Evolutionary conservation across 805 yeast genomes (phyloP).

Genomic region (Myxozyma kluyveri): DNA sequence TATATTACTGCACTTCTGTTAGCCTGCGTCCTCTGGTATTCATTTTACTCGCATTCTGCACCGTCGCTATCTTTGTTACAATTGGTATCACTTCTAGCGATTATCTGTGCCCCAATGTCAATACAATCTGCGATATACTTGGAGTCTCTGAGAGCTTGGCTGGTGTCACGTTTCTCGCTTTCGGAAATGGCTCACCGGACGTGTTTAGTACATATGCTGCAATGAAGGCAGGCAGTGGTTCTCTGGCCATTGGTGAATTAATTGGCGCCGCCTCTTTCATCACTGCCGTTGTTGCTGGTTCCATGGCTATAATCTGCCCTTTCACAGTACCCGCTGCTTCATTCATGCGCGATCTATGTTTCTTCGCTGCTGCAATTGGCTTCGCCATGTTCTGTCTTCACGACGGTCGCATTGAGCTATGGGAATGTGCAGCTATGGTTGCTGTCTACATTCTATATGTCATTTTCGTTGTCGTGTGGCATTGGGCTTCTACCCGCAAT

Average conservation of each 20-base stretch:
- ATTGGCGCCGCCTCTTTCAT: conserved; percentile 86
- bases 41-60: conserved; percentile 31
- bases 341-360: conserved; percentile 60
- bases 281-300: conserved; percentile 74
- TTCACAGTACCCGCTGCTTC: conserved; percentile 48
- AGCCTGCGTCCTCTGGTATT: conserved; percentile 18
- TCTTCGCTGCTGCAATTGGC: conserved; percentile 53
- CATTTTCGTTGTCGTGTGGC: conserved; percentile 46
- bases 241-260: conserved; percentile 86
- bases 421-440: conserved; percentile 60
- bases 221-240: conserved; percentile 63
- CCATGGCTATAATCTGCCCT: conserved; percentile 68
- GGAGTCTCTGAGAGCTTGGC: conserved; percentile 65
- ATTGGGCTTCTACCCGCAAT: conserved; percentile 39
- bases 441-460: conserved; percentile 60
- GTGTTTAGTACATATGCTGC: conserved; percentile 82
- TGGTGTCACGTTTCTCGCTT: conserved; percentile 82
- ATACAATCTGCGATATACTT: conserved; percentile 58
- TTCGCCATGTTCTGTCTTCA: conserved; percentile 44
- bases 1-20: conserved; percentile 29
- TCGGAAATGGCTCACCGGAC: conserved; percentile 93
- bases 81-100: conserved; percentile 82
- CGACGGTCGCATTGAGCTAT: conserved; percentile 54
- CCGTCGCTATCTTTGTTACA: conserved; percentile 52
- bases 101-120: conserved; percentile 74